Percentiles rank a stretch among this genome's conserved stretches.
Conservation (phyloP, 441 rosid species). For the Populus hybrid region DNA sequence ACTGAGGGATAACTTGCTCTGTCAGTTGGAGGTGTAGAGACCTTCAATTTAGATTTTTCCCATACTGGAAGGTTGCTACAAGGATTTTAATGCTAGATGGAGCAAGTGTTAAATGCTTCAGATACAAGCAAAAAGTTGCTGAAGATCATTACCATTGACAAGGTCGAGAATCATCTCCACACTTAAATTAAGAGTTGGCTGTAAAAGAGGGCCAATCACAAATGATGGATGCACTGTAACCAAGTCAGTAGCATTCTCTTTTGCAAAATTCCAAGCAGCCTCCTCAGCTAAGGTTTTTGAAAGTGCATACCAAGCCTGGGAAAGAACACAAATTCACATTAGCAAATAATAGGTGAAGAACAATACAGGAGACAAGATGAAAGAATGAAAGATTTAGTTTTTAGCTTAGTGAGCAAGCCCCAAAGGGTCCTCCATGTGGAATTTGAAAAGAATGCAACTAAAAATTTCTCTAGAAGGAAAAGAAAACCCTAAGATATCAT, state of each 20-base stretch:
- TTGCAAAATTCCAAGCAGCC: constrained; percentile 67
- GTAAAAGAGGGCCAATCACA: constrained; percentile 67
- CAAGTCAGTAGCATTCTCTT: constrained; percentile 65
- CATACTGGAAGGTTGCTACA: too few relatives aligned
- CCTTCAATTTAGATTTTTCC: too few relatives aligned
- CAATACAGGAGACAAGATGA: too few relatives aligned
- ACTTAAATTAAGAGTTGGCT: constrained; percentile 46
- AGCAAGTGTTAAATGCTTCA: neutral
- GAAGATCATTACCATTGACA: constrained; percentile 36
- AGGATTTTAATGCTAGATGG: too few relatives aligned
- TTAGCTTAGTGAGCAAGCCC: neutral
- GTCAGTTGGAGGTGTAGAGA: too few relatives aligned
- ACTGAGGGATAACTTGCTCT: neutral
- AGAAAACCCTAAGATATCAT: neutral
- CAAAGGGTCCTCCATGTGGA: neutral
- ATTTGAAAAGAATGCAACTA: neutral
- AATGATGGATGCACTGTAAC: constrained; percentile 57
- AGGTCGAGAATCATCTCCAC: constrained; percentile 41
- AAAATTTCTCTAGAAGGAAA: neutral
- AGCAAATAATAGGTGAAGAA: too few relatives aligned
- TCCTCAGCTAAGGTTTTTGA: constrained; percentile 76
- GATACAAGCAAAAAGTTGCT: neutral
- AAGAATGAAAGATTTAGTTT: too few relatives aligned
- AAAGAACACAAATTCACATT: neutral
- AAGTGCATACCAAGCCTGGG: constrained; percentile 21